Percentiles rank a stretch among this genome's conserved stretches.
Evolutionary conservation across 208 protist genomes (phyloP).

Genomic region (Trichomonas vaginalis): DNA sequence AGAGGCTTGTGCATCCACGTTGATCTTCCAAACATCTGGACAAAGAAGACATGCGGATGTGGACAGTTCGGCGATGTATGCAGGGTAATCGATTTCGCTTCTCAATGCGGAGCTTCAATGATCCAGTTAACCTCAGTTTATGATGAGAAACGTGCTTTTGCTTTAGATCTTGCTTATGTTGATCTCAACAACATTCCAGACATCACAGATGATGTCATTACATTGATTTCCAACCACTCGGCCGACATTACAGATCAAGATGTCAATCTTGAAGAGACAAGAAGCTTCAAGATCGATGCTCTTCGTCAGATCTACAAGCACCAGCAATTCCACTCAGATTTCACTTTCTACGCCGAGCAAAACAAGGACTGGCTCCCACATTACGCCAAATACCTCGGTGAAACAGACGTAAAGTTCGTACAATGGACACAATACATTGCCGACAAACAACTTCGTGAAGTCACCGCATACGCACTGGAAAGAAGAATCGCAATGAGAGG

Average conservation of each 20-base stretch:
- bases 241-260: background rate
- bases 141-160: background rate
- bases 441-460: background rate
- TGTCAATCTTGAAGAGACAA: background rate
- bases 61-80: background rate
- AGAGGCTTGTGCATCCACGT: background rate
- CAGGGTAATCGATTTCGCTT: background rate
- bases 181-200: background rate
- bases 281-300: background rate
- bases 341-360: background rate
- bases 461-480: background rate
- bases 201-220: background rate
- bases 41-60: background rate
- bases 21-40: background rate
- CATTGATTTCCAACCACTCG: background rate
- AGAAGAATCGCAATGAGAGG: background rate
- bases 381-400: background rate
- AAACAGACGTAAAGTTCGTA: background rate
- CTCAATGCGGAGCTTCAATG: background rate
- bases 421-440: background rate
- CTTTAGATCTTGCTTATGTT: background rate
- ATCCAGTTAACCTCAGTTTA: background rate
- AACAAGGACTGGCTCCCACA: background rate
- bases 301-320: background rate
- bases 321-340: background rate